phyloP scores from a whole-genome alignment of 257 asterid genomes.

The Plantago ovata region DNA sequence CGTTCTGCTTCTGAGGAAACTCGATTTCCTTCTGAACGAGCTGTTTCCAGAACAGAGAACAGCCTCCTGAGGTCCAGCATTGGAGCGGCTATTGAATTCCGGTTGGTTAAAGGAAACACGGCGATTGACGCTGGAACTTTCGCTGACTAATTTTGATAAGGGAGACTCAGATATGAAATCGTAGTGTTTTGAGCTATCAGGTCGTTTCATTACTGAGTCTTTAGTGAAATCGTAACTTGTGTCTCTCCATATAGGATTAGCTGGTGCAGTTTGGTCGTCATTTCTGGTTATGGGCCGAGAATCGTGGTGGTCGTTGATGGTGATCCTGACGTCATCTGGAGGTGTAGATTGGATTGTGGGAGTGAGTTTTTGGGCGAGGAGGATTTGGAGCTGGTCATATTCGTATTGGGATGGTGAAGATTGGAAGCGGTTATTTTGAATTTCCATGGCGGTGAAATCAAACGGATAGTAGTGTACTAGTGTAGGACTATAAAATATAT shows the following conservation, averaged over 20 bases:
- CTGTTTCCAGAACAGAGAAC: slow-evolving; percentile 31
- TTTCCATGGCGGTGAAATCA: too few relatives aligned
- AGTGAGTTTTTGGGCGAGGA: too few relatives aligned
- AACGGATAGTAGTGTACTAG: too few relatives aligned
- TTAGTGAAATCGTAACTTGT: slow-evolving; percentile 47
- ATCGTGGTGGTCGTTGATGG: slow-evolving; percentile 18
- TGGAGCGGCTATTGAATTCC: slow-evolving; percentile 28
- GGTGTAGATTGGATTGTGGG: slow-evolving; percentile 20
- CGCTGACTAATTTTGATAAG: slow-evolving; percentile 44
- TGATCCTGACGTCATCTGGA: slow-evolving; percentile 17
- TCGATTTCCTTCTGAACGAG: slow-evolving; percentile 17
- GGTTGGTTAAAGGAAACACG: slow-evolving; percentile 47
- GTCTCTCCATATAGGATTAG: slow-evolving; percentile 33
- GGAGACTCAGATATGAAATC: slow-evolving; percentile 46
- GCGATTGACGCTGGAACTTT: slow-evolving; percentile 35
- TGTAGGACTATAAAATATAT: too few relatives aligned
- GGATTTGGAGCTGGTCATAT: too few relatives aligned
- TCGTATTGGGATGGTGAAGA: background rate
- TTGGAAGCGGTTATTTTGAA: background rate
- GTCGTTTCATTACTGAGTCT: slow-evolving; percentile 46
- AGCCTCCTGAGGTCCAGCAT: slow-evolving; percentile 41
- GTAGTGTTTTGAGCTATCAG: slow-evolving; percentile 38
- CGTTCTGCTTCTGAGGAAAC: slow-evolving; percentile 1
- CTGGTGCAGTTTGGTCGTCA: too few relatives aligned
- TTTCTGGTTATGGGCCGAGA: too few relatives aligned